Evolutionary conservation across 2,329 filamentous ascomycete species (phyloP), one percentile per base, ranked within the genome.

Genomic region (Trichophaea hybrida): DNA sequence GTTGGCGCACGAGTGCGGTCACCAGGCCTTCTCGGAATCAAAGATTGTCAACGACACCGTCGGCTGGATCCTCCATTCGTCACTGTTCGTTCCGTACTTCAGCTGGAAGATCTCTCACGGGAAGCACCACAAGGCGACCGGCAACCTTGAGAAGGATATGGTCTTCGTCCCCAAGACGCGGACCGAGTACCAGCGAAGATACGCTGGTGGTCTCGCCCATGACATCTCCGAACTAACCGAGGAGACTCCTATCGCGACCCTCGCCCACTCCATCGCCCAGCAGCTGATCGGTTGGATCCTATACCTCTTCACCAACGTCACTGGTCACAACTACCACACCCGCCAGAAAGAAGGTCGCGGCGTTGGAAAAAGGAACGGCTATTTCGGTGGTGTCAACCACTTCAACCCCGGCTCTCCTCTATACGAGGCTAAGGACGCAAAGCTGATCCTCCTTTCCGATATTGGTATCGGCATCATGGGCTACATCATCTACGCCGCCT

Each of bases 111-210:
- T 97, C 75, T 95, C 89, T 67, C 93, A 98, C 77, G 86, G 88
- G 77, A 95, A 95, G 82, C 93, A 98, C 78, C 93, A 98, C 86
- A 97, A 97, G 81, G 89, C 90, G 65, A 98, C 93, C 43, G 93
- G 90, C 69, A 82, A 98, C 79, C 84, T 98, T 76, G 89, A 94
- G 75, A 88, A 91, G 68, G 93, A 98, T 75, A 98, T 98, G 93
- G 93, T 97, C 65, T 97, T 96, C 72, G 79, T 97, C n/a, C 93
- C 93, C 62, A 88, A 88, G 75, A 95, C 89, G 59, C 84, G 90
- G 61, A 82, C 93, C 67, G 76, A 86, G 71, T 90, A 86, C 70
- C 88, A 89, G 66, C 79, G 78, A 62, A 84, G 85, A 61, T 64
- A 67, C 56, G 73, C 91, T 61, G 88, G 89, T 69, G 88, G 89